Percentiles rank a stretch among this genome's conserved stretches.
These are phyloP conservation scores for Mycogone perniciosa DNA, from an alignment of 2,329 filamentous ascomycete genomes.

Conservation along the genomic window DNA sequence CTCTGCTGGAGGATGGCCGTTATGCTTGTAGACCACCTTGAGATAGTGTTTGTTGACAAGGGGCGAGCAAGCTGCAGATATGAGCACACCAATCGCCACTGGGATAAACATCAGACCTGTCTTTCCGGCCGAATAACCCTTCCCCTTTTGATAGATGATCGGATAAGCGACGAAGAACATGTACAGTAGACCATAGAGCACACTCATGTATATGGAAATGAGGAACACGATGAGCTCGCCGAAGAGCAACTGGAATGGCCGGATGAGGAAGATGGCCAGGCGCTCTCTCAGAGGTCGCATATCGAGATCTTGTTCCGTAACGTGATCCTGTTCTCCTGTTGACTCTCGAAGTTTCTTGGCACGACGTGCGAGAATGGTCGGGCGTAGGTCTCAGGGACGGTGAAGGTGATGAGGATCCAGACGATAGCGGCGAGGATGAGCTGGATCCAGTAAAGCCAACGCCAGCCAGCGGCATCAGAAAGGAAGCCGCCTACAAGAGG, in stretches of 20 bases:
- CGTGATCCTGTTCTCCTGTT: conserved; percentile 60
- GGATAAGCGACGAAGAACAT: conserved; percentile 71
- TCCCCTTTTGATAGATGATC: conserved; percentile 69
- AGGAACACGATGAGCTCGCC: conserved; percentile 79
- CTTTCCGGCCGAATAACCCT: conserved; percentile 66
- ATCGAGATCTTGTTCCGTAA: conserved; percentile 78
- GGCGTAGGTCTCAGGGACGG: conserved; percentile 89
- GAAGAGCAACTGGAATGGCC: conserved; percentile 82
- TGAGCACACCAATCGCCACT: conserved; percentile 66
- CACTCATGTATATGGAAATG: conserved; percentile 78
- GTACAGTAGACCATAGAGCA: conserved; percentile 68
- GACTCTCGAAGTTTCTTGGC: conserved; percentile 66
- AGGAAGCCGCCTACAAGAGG: conserved; percentile 74
- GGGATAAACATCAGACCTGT: conserved; percentile 87
- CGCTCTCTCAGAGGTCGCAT: conserved; percentile 61
- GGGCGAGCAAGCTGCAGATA: conserved; percentile 61
- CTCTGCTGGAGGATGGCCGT: conserved; percentile 71
- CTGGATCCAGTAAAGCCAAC: conserved; percentile 85
- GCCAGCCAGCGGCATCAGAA: conserved; percentile 63
- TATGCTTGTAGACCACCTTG: conserved; percentile 52
- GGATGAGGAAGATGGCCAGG: conserved; percentile 66
- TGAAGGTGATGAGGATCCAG: conserved; percentile 75
- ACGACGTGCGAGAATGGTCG: conserved; percentile 64
- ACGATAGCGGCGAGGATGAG: conserved; percentile 65
- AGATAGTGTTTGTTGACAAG: conserved; percentile 79